Evolutionary conservation across 768 basidiomycete genomes (phyloP).

Genomic region (Podaxis carcinomalis): DNA sequence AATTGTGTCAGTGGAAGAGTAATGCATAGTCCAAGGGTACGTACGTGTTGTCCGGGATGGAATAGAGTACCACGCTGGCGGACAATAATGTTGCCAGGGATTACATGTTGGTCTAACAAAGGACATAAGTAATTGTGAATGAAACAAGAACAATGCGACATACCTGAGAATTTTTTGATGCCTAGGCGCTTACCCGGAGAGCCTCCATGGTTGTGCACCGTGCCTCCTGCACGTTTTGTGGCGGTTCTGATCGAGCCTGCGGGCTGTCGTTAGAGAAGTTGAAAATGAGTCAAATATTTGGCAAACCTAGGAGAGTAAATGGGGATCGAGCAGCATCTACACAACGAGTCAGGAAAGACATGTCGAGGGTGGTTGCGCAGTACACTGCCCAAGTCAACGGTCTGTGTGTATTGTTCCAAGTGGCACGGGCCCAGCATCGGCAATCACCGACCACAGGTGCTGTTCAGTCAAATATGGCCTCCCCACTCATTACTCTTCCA

Average conservation of each 20-base stretch:
- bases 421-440: conserved; percentile 27
- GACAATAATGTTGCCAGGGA: conserved; percentile 94
- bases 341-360: conserved; percentile 49
- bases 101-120: conserved; percentile 76
- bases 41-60: conserved; percentile 90
- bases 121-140: conserved; percentile 10
- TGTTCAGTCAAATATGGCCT: conserved; percentile 1
- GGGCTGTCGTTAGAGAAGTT: conserved; percentile 1
- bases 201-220: conserved; percentile 87
- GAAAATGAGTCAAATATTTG: background rate
- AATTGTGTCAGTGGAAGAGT: conserved; percentile 6
- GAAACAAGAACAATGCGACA: conserved; percentile 17
- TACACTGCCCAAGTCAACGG: conserved; percentile 15
- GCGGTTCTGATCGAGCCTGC: conserved; percentile 78
- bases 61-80: conserved; percentile 91
- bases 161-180: conserved; percentile 95
- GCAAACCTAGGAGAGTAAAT: conserved; percentile 45
- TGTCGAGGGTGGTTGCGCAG: conserved; percentile 15
- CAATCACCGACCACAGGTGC: conserved; percentile 28
- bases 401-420: background rate
- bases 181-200: conserved; percentile 93
- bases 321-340: conserved; percentile 35
- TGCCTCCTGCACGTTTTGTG: conserved; percentile 95
- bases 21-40: conserved; percentile 20
- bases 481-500: conserved; percentile 18